phyloP scores from a whole-genome alignment of 208 protist species.

The Herpetomonas muscarum region DNA sequence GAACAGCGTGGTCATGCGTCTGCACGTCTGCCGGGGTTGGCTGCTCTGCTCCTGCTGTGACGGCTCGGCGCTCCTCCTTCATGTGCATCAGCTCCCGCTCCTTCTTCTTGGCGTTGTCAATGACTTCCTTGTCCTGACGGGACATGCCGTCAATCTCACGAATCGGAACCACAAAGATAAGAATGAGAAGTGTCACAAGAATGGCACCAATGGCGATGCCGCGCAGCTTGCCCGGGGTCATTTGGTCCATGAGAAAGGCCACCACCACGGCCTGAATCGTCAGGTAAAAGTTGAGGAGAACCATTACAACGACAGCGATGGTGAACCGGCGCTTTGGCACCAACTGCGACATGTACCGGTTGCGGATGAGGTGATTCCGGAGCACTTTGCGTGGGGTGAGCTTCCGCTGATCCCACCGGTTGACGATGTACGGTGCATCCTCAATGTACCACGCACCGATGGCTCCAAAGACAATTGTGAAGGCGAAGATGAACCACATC shows the following conservation, averaged over 20 bases:
- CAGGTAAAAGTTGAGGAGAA: slow-evolving; percentile 52
- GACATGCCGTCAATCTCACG: slow-evolving; percentile 27
- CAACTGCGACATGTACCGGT: slow-evolving; percentile 56
- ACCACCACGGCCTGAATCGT: slow-evolving; percentile 43
- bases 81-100: slow-evolving; percentile 18
- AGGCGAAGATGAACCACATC: slow-evolving; percentile 33
- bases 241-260: slow-evolving; percentile 17
- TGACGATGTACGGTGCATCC: slow-evolving; percentile 42
- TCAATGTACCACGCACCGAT: slow-evolving; percentile 30
- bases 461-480: slow-evolving; percentile 25
- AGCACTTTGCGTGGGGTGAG: slow-evolving; percentile 22
- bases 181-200: slow-evolving; percentile 14
- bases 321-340: slow-evolving; percentile 38
- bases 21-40: background rate
- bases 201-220: slow-evolving; percentile 42
- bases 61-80: slow-evolving; percentile 8
- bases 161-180: slow-evolving; percentile 29
- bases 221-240: slow-evolving; percentile 26
- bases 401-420: slow-evolving; percentile 25
- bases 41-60: background rate
- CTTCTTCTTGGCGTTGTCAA: slow-evolving; percentile 21
- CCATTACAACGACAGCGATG: slow-evolving; percentile 23
- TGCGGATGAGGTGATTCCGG: slow-evolving; percentile 33
- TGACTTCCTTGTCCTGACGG: slow-evolving; percentile 32
- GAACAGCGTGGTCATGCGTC: too few species aligned